Evolutionary conservation across 768 basidiomycete genomes (phyloP).

Genomic region (Lentinula boryana): DNA sequence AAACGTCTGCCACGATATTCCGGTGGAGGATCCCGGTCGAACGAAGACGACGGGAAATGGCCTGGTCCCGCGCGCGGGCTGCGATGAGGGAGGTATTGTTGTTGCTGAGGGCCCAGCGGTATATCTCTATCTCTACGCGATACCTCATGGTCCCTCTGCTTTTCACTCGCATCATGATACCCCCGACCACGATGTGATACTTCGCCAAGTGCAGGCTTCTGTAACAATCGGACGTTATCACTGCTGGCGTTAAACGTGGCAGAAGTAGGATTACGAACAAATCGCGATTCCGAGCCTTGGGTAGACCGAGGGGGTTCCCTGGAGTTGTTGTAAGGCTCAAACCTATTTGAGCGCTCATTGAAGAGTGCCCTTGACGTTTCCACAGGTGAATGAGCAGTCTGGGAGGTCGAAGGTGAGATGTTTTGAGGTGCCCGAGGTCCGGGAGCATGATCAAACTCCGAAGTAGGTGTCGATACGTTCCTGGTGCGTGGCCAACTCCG

Average conservation of each 20-base stretch:
- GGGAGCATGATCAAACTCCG: constrained; percentile 9
- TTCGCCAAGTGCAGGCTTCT: constrained; percentile 35
- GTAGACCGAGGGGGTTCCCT: constrained; percentile 38
- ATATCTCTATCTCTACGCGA: constrained; percentile 1
- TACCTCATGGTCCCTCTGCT: not conserved
- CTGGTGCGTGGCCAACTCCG: constrained; percentile 88
- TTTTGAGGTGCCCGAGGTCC: not conserved
- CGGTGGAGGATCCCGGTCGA: constrained; percentile 2
- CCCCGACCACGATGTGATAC: not conserved
- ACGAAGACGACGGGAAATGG: not conserved
- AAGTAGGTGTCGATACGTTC: constrained; percentile 34
- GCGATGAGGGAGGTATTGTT: not conserved
- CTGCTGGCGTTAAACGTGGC: constrained; percentile 21
- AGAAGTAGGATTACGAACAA: constrained; percentile 41
- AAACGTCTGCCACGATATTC: constrained; percentile 31
- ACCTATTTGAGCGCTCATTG: constrained; percentile 87
- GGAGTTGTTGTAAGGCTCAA: constrained; percentile 75
- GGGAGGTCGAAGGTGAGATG: constrained; percentile 28
- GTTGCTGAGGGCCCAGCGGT: not conserved
- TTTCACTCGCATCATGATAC: not conserved
- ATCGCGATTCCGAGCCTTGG: constrained; percentile 32
- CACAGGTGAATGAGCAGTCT: constrained; percentile 40
- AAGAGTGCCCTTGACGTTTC: constrained; percentile 77
- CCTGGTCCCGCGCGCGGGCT: not conserved
- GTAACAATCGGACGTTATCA: constrained; percentile 49